phyloP scores from a whole-genome alignment of 2,329 filamentous ascomycete species.

The Aschersonia sp. region DNA sequence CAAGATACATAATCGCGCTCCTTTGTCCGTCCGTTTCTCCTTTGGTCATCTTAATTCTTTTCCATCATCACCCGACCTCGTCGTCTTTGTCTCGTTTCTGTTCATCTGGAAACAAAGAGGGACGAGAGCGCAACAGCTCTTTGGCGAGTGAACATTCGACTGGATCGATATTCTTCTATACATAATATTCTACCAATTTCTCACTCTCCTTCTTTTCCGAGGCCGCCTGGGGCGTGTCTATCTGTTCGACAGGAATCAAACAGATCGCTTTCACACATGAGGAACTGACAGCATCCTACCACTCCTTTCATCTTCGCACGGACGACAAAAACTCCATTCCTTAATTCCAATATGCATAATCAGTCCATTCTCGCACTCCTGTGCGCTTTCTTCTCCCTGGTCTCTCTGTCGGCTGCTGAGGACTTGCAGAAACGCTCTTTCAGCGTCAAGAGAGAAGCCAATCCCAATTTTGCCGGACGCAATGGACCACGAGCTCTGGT shows the following conservation, averaged over 20 bases:
- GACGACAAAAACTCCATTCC: not conserved
- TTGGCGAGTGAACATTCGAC: not conserved
- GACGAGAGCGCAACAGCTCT: too few relatives aligned
- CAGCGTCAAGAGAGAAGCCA: conserved; percentile 42
- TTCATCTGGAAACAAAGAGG: not conserved
- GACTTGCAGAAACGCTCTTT: conserved; percentile 41
- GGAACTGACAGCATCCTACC: not conserved
- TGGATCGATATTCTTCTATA: not conserved
- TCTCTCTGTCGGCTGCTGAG: conserved; percentile 26
- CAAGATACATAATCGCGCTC: too few relatives aligned
- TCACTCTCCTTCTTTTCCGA: not conserved
- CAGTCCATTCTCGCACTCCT: conserved; percentile 11
- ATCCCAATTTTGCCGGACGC: conserved; percentile 34
- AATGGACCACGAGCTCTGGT: conserved; percentile 48
- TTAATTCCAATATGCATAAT: conserved; percentile 6
- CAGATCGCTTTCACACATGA: not conserved
- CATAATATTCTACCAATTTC: not conserved
- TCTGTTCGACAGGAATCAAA: not conserved
- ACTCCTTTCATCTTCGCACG: not conserved
- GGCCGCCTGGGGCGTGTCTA: conserved; percentile 1
- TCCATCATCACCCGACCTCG: too few relatives aligned
- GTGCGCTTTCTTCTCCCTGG: conserved; percentile 31
- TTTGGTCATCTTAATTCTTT: too few relatives aligned
- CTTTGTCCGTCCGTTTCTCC: too few relatives aligned
- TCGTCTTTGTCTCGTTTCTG: not conserved